Conservation (phyloP, 345 rosid genomes). For the Syzygium aromaticum region DNA sequence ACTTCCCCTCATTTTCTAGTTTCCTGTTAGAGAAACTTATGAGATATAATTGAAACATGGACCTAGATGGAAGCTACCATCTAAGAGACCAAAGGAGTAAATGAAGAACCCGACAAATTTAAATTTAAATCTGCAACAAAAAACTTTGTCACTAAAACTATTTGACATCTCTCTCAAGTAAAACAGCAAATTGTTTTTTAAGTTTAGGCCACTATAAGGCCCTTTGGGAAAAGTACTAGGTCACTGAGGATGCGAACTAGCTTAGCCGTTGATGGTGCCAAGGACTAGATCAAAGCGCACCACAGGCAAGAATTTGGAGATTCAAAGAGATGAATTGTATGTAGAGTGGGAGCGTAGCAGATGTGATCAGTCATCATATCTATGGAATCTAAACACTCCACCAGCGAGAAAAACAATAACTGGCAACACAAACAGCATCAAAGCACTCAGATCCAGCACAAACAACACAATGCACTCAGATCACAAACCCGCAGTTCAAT, state of each 20-base stretch:
- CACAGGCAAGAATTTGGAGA: not conserved
- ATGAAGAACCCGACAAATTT: not conserved
- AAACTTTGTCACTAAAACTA: not conserved
- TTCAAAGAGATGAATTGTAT: not conserved
- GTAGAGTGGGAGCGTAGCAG: not conserved
- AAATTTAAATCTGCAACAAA: not conserved
- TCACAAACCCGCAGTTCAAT: not conserved
- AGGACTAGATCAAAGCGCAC: not conserved
- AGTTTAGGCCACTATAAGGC: not conserved
- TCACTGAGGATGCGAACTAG: not conserved
- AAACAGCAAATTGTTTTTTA: not conserved
- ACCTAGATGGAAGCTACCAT: not conserved
- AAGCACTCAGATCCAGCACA: not conserved
- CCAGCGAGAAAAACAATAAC: not conserved
- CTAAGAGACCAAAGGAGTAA: not conserved
- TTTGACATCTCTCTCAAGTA: not conserved
- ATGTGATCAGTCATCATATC: not conserved
- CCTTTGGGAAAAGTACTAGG: not conserved
- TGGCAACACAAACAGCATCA: not conserved
- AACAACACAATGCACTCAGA: not conserved
- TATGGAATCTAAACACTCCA: not conserved
- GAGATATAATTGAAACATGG: not conserved
- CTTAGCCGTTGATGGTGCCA: not conserved
- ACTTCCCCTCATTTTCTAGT: not conserved
- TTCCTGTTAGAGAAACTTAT: not conserved